Base-by-base conservation (phyloP, 2,329 filamentous ascomycete genomes). In the Aureobasidium lini region DNA sequence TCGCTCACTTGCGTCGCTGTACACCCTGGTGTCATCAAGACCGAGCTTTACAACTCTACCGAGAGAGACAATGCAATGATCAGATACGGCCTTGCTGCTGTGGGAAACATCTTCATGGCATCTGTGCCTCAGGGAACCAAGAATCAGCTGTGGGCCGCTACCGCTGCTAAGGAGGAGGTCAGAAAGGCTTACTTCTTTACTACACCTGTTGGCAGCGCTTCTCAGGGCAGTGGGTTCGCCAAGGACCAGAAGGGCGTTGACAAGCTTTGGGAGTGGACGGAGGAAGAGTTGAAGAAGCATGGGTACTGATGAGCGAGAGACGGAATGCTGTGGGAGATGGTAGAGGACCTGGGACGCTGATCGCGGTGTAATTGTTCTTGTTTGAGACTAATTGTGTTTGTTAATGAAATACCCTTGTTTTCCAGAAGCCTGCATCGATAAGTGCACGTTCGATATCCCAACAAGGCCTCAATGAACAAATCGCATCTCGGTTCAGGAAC, bases 21-120 rank as follows among this genome's bases (percentile, higher is more conserved):
- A 4, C 79, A 82, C 61, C 80, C 80, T 0, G 80, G 80, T 11
- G 70, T 77, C 23, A 76, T 81, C 16, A 60, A 72, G 15, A 79
- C 79, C 0, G 75, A 77, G 32, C 62, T 80, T n/a, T 75, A 36
- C 39, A 61, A 64, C 2, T 57, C 59, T 1, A 29, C 70, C n/a
- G 60, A 50, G n/a, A 39, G 62, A 40, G 53, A 62, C 1, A 71
- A 68, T 28, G 39, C 64, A 4, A 60, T 74, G 6, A 8, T 71
- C 39, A 66, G 64, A 43, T 57, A 66, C 1, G 65, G 64, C 0
- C 9, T 71, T 8, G 69, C 64, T 66, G n/a, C 71, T 2, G 70
- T 69, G 40, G 59, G 63, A 1, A 64, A 61, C 0, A 43, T 62
- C 16, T 53, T 72, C 44, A 56, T 66, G 49, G 31, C 53, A 31